Percentiles rank a stretch among this genome's conserved stretches.
Evolutionary conservation across 75 land plant genomes (phyloP).

Genomic region (Pinus tabuliformis): DNA sequence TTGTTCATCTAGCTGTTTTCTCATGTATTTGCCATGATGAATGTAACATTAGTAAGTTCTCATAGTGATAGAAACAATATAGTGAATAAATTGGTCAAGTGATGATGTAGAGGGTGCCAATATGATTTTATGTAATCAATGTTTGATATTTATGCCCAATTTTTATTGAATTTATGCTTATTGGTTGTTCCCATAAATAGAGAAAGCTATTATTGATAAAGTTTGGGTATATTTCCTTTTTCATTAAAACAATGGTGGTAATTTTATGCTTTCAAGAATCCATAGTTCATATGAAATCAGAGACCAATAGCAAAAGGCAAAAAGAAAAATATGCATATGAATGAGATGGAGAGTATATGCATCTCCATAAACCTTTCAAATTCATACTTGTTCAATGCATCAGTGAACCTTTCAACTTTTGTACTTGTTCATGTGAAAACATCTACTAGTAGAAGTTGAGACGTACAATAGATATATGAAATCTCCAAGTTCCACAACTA

Average conservation of each 20-base stretch:
- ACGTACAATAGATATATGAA: too few relatives aligned
- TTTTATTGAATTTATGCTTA: neutral
- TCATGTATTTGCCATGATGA: neutral
- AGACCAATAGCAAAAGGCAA: neutral
- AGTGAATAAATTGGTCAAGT: neutral
- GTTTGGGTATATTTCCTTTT: neutral
- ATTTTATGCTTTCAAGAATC: too few relatives aligned
- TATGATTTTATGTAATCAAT: neutral
- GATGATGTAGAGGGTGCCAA: neutral
- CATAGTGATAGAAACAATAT: neutral
- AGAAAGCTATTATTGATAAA: neutral
- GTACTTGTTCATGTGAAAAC: too few relatives aligned
- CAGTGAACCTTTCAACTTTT: too few relatives aligned
- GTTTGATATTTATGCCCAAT: neutral
- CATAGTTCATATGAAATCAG: too few relatives aligned
- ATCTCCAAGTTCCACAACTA: too few relatives aligned
- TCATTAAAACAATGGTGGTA: too few relatives aligned
- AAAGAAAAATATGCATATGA: neutral
- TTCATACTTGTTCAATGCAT: too few relatives aligned
- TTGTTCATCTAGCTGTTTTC: neutral
- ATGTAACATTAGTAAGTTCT: neutral
- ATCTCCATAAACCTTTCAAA: neutral
- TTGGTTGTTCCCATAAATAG: neutral
- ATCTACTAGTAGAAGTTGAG: too few relatives aligned
- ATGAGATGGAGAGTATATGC: neutral